A percentile compares a stretch with the other conserved stretches of the same genome.
These are phyloP conservation scores for Calonectria crousiana DNA, from an alignment of 2,329 filamentous ascomycete genomes.

Conservation along the genomic window DNA sequence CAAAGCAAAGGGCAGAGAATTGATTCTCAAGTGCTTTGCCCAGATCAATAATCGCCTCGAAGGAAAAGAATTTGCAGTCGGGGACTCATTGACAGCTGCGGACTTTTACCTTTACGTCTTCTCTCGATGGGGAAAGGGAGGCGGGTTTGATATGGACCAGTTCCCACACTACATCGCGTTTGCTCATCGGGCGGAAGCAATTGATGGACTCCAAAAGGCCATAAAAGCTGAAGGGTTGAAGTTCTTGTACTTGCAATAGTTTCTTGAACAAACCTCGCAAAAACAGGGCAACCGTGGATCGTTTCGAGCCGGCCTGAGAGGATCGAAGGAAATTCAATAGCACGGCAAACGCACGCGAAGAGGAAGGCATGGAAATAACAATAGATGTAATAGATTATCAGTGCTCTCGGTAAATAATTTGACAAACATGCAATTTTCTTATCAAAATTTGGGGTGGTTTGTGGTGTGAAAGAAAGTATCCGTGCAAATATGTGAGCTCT, in stretches of 20 bases:
- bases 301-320: not conserved
- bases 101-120: constrained; percentile 40
- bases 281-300: not conserved
- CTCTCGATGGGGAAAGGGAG: constrained; percentile 30
- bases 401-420: not conserved
- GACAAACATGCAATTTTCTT: not conserved
- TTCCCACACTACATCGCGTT: constrained; percentile 18
- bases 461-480: no score
- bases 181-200: not conserved
- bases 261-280: not conserved
- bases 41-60: constrained; percentile 18
- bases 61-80: constrained; percentile 6
- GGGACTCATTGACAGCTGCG: constrained; percentile 24
- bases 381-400: not conserved
- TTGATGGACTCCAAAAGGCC: constrained; percentile 22
- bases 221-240: constrained; percentile 21
- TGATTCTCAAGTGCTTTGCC: not conserved
- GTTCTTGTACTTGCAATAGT: not conserved
- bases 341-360: not conserved
- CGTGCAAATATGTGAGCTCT: not conserved
- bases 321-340: not conserved
- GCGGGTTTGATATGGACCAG: constrained; percentile 18
- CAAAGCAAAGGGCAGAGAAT: not conserved
- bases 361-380: not conserved
- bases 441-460: not conserved